These are phyloP conservation scores for Chloranthus sessilifolius DNA, from an alignment of 164 flowering plant genomes.

Conservation along the genomic window DNA sequence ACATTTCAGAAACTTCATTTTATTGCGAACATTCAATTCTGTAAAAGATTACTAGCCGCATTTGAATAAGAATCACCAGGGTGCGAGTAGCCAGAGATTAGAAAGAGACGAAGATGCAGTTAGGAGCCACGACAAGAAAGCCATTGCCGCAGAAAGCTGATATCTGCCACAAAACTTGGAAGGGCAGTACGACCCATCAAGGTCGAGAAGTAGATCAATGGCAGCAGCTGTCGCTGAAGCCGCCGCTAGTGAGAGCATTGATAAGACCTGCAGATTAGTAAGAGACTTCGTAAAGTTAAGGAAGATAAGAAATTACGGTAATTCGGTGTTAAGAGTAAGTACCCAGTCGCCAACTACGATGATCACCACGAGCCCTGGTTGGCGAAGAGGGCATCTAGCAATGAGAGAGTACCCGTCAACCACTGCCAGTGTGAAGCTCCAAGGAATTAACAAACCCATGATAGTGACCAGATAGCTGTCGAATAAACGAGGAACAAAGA, in stretches of 20 bases:
- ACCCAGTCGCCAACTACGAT: constrained; percentile 73
- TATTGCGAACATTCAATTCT: neutral
- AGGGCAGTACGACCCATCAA: constrained; percentile 32
- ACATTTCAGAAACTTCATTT: neutral
- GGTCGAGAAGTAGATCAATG: constrained; percentile 38
- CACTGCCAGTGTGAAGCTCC: constrained; percentile 73
- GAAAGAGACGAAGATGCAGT: constrained; percentile 47
- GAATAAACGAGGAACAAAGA: too few species aligned
- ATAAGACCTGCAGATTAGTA: constrained; percentile 38
- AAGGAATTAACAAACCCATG: constrained; percentile 78
- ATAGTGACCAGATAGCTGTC: constrained; percentile 70
- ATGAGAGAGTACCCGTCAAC: constrained; percentile 60
- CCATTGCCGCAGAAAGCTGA: constrained; percentile 68
- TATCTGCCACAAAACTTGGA: constrained; percentile 53
- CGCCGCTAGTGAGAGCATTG: constrained; percentile 60
- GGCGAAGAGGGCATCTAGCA: constrained; percentile 41
- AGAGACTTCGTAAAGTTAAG: neutral
- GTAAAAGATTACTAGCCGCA: neutral
- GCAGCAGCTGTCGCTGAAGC: constrained; percentile 62
- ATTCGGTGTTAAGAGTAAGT: constrained; percentile 5
- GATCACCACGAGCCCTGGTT: constrained; percentile 45
- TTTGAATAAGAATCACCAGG: constrained; percentile 23
- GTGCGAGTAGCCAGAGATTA: constrained; percentile 69
- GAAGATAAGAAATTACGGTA: neutral
- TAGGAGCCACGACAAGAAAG: constrained; percentile 72